phyloP scores from a whole-genome alignment of 805 yeast species.

The Saccharomycopsis sp. region DNA sequence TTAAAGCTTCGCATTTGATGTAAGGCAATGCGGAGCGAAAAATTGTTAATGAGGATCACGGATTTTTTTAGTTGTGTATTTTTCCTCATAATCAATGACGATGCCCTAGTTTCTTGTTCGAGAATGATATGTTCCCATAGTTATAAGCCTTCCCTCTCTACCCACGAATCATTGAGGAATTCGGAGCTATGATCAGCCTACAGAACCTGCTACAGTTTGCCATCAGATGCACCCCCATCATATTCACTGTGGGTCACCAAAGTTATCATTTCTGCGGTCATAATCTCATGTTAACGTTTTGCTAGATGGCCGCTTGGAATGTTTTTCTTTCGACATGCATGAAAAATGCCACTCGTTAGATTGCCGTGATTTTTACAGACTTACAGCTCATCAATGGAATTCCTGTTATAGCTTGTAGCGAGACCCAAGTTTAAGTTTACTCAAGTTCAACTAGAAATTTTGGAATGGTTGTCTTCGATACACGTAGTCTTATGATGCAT shows the following conservation, averaged over 20 bases:
- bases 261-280: too few relatives aligned
- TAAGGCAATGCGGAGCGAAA: not conserved
- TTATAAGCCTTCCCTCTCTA: too few relatives aligned
- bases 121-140: too few relatives aligned
- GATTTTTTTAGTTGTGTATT: not conserved
- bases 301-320: not conserved
- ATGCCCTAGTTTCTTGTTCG: not conserved
- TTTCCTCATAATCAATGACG: not conserved
- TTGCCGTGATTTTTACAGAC: not conserved
- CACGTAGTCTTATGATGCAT: too few relatives aligned
- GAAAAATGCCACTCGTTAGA: not conserved
- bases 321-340: not conserved
- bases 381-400: too few relatives aligned
- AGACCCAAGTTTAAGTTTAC: not conserved
- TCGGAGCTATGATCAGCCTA: too few relatives aligned
- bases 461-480: too few relatives aligned
- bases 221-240: too few relatives aligned
- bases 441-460: not conserved
- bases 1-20: not conserved
- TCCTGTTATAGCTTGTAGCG: not conserved
- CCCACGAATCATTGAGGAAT: too few relatives aligned
- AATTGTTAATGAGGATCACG: not conserved
- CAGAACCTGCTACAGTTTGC: too few relatives aligned
- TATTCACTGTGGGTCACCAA: too few relatives aligned
- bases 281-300: not conserved